A percentile compares a stretch with the other conserved stretches of the same genome.
Evolutionary conservation across 225 moss, liverwort and hornwort genomes (phyloP).

Genomic region (Anthoceros angustus): DNA sequence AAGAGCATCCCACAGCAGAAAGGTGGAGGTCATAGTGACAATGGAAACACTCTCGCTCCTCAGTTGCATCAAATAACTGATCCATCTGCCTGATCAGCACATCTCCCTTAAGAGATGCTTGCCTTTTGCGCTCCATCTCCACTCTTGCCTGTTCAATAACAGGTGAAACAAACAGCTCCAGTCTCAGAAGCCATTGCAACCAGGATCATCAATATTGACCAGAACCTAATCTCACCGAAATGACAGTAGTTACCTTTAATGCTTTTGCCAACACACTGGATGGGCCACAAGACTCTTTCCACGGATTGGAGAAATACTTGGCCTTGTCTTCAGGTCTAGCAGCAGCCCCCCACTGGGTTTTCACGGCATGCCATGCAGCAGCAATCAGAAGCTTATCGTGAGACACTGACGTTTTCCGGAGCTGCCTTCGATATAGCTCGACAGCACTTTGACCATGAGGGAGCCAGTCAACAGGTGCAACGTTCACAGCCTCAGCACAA

Average conservation of each 20-base stretch:
- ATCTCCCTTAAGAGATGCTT: constrained; percentile 32
- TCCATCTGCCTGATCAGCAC: constrained; percentile 64
- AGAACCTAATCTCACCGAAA: not conserved
- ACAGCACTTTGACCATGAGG: constrained; percentile 91
- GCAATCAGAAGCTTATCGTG: constrained; percentile 84
- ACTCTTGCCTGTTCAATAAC: constrained; percentile 42
- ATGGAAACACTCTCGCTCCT: constrained; percentile 77
- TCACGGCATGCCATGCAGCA: constrained; percentile 62
- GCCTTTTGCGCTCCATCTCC: constrained; percentile 48
- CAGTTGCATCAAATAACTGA: constrained; percentile 50
- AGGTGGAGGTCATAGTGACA: constrained; percentile 95
- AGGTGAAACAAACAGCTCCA: not conserved
- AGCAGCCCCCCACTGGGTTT: constrained; percentile 12
- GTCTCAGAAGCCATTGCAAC: not conserved
- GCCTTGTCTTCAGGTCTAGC: constrained; percentile 10
- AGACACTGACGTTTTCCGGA: constrained; percentile 83
- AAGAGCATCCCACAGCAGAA: constrained; percentile 79
- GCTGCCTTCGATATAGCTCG: constrained; percentile 64
- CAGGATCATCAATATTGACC: not conserved
- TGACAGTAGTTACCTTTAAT: constrained; percentile 40
- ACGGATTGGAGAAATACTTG: constrained; percentile 13
- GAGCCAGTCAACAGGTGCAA: constrained; percentile 96
- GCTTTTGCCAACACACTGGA: constrained; percentile 70
- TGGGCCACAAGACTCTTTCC: constrained; percentile 68
- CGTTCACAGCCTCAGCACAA: constrained; percentile 93